A percentile compares a stretch with the other conserved stretches of the same genome.
phyloP scores from a whole-genome alignment of 345 rosid species.

The Litchi chinensis region DNA sequence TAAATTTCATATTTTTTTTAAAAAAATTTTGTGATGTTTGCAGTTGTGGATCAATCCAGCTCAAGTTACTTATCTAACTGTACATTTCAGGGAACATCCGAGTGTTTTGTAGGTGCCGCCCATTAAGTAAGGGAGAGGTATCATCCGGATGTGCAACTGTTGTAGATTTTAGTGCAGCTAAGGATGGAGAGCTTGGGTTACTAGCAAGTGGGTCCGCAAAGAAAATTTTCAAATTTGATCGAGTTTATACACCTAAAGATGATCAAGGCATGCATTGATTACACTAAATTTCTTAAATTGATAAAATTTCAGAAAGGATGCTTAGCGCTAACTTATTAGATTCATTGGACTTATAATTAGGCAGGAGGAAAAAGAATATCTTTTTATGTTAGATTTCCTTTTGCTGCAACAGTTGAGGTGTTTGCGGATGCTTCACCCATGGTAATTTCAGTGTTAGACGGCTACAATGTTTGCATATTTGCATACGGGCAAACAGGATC shows the following conservation, averaged over 20 bases:
- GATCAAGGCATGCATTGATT: constrained; percentile 42
- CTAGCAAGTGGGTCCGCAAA: constrained; percentile 37
- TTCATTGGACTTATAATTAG: neutral
- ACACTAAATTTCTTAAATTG: neutral
- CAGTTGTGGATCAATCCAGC: constrained; percentile 5
- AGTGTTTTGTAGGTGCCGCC: constrained; percentile 57
- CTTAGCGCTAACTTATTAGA: neutral
- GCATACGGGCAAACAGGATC: constrained; percentile 64
- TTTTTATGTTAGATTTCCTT: neutral
- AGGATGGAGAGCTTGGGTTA: constrained; percentile 54
- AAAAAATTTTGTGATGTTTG: neutral
- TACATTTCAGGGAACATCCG: constrained; percentile 46
- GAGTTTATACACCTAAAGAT: constrained; percentile 49
- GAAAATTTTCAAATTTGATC: constrained; percentile 45
- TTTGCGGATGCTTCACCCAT: constrained; percentile 48
- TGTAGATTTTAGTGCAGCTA: constrained; percentile 46
- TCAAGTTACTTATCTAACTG: constrained; percentile 4
- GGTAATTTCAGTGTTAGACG: constrained; percentile 53
- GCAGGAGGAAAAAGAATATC: neutral
- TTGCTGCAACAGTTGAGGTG: constrained; percentile 41
- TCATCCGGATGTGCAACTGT: constrained; percentile 36
- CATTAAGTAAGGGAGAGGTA: constrained; percentile 41
- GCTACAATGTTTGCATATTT: constrained; percentile 58
- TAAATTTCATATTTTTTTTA: neutral
- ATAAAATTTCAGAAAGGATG: neutral